Evolutionary conservation across 2,329 filamentous ascomycete genomes (phyloP).

Genomic region (Microdochium paspali): DNA sequence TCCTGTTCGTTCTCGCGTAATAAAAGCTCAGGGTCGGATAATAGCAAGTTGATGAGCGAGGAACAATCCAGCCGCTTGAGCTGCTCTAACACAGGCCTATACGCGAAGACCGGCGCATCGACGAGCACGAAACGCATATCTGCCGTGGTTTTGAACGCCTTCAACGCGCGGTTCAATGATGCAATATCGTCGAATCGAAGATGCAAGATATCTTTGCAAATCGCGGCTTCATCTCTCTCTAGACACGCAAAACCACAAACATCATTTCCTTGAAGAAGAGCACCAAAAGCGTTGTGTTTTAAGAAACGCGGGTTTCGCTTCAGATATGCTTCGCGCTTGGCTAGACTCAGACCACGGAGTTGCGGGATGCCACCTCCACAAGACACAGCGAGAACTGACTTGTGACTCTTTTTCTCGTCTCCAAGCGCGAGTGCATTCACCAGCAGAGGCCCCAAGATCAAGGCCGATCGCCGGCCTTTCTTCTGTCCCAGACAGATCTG

Average conservation of each 20-base stretch:
- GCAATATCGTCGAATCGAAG: conserved; percentile 39
- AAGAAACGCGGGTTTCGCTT: conserved; percentile 38
- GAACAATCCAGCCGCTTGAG: conserved; percentile 47
- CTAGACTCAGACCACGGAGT: conserved; percentile 18
- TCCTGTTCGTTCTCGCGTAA: background rate
- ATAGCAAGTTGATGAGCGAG: conserved; percentile 43
- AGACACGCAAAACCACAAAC: conserved; percentile 52
- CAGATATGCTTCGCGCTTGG: conserved; percentile 32
- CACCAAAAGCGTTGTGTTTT: conserved; percentile 51
- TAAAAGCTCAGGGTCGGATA: conserved; percentile 20
- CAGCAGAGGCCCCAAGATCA: conserved; percentile 20
- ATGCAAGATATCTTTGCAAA: conserved; percentile 34
- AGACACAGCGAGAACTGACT: conserved; percentile 28
- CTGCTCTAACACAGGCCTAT: conserved; percentile 54
- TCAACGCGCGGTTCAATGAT: conserved; percentile 35
- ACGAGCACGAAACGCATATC: conserved; percentile 44
- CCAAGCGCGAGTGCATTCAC: conserved; percentile 27
- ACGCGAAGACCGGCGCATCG: conserved; percentile 58
- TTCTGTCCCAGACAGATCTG: conserved; percentile 27
- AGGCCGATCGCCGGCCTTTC: conserved; percentile 28
- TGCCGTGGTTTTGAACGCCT: conserved; percentile 23
- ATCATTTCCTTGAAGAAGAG: conserved; percentile 36
- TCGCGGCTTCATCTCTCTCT: conserved; percentile 36
- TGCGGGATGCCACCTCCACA: conserved; percentile 31
- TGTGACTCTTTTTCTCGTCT: conserved; percentile 14